phyloP scores from a whole-genome alignment of 345 rosid genomes.

The Erucastrum elatum region DNA sequence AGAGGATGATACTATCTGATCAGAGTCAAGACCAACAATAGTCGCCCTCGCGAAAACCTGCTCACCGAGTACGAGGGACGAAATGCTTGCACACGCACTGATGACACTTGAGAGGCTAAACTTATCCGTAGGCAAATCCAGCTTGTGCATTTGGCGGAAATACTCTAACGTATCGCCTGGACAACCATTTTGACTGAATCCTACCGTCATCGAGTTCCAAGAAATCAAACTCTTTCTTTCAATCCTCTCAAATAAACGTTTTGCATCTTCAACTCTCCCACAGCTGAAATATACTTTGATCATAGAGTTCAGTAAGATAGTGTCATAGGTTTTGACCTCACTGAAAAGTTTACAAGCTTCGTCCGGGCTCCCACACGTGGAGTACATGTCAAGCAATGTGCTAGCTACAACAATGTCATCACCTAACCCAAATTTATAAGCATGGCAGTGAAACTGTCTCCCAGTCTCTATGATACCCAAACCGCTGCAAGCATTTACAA shows the following conservation, averaged over 20 bases:
- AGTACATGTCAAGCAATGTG: conserved; percentile 73
- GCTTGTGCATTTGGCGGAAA: conserved; percentile 62
- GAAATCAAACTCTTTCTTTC: conserved; percentile 67
- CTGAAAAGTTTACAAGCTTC: conserved; percentile 69
- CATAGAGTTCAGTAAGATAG: conserved; percentile 76
- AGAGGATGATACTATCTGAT: conserved; percentile 69
- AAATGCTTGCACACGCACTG: conserved; percentile 1
- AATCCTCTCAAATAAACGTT: conserved; percentile 53
- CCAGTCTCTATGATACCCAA: conserved; percentile 43
- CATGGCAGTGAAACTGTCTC: conserved; percentile 69
- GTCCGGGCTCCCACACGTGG: conserved; percentile 55
- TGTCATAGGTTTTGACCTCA: conserved; percentile 64
- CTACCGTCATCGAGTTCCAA: conserved; percentile 86
- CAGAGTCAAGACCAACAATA: conserved; percentile 58
- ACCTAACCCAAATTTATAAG: conserved; percentile 52
- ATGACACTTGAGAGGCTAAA: conserved; percentile 68
- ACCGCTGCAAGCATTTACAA: conserved; percentile 59
- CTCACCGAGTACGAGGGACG: conserved; percentile 57
- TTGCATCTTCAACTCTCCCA: conserved; percentile 77
- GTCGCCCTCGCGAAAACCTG: conserved; percentile 70
- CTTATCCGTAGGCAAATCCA: conserved; percentile 56
- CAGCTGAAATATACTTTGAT: conserved; percentile 66
- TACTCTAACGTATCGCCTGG: conserved; percentile 64
- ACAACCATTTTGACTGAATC: conserved; percentile 72
- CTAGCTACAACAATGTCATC: conserved; percentile 58